Conservation (phyloP, 164 flowering plant species). For the Tetrastigma voinierianum region DNA sequence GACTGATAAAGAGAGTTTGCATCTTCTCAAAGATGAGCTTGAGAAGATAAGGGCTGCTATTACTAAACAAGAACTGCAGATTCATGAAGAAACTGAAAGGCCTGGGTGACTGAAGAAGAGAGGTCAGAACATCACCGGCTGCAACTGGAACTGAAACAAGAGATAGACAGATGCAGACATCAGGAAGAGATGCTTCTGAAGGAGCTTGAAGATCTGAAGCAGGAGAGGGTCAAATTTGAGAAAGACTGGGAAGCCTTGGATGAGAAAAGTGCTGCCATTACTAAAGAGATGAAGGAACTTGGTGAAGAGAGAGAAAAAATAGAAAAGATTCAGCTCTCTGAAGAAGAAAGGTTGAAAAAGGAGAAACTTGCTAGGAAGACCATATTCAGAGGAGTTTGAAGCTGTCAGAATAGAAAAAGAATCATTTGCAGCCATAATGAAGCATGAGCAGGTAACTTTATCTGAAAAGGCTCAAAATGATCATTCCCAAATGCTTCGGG, state of each 20-base stretch:
- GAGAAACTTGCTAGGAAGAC: conserved; percentile 40
- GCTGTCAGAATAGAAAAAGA: conserved; percentile 54
- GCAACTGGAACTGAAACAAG: conserved; percentile 59
- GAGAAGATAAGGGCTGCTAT: conserved; percentile 51
- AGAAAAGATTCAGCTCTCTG: conserved; percentile 35
- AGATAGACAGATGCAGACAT: conserved; percentile 47
- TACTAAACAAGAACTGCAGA: conserved; percentile 37
- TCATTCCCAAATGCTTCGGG: conserved; percentile 43
- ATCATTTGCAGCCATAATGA: conserved; percentile 56
- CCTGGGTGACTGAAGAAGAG: conserved; percentile 50
- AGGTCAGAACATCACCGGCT: conserved; percentile 52
- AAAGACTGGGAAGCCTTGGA: conserved; percentile 84
- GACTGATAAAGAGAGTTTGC: conserved; percentile 48
- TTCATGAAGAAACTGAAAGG: conserved; percentile 49
- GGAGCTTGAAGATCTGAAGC: conserved; percentile 67
- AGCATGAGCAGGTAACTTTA: conserved; percentile 49
- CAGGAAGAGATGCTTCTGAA: conserved; percentile 55
- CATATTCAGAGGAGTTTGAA: conserved; percentile 60
- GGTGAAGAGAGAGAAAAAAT: conserved; percentile 50
- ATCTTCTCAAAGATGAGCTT: conserved; percentile 42
- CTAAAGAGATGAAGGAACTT: conserved; percentile 34
- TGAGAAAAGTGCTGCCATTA: conserved; percentile 57
- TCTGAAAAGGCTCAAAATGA: conserved; percentile 50
- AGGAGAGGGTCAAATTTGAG: conserved; percentile 72
- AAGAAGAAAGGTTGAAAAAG: conserved; percentile 52